A percentile compares a stretch with the other conserved stretches of the same genome.
Conservation (phyloP, 202 grass and related monocot species). For the Hordeum pubiflorum region DNA sequence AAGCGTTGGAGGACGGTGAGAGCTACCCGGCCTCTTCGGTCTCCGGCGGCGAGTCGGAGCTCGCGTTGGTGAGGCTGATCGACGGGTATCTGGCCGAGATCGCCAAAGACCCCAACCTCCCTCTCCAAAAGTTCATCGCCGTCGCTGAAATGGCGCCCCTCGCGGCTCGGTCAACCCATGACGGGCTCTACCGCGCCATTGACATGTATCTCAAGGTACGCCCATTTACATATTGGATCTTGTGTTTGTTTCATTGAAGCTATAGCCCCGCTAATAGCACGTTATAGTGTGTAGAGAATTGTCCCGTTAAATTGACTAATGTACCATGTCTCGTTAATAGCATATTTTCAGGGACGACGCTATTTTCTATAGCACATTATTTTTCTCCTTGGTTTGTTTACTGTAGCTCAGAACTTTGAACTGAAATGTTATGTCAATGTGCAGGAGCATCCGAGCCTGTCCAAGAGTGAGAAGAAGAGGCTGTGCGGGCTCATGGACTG, state of each 20-base stretch:
- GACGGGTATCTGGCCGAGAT: conserved; percentile 73
- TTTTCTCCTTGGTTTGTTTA: no score
- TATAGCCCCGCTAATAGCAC: no score
- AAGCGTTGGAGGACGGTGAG: conserved; percentile 24
- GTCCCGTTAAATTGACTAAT: no score
- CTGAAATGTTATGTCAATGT: not conserved
- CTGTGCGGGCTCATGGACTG: conserved; percentile 87
- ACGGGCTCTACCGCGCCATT: conserved; percentile 78
- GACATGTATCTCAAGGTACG: conserved; percentile 87
- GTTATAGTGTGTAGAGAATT: no score
- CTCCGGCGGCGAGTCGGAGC: conserved; percentile 18
- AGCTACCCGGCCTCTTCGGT: not conserved
- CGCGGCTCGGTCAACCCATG: conserved; percentile 44
- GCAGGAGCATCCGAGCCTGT: conserved; percentile 61
- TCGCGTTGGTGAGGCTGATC: conserved; percentile 51
- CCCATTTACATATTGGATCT: no score
- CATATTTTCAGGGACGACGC: no score
- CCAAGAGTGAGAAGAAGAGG: conserved; percentile 81
- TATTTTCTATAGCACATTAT: no score
- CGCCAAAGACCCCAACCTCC: conserved; percentile 57
- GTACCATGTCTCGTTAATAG: no score
- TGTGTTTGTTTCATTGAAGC: no score
- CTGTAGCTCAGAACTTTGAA: not conserved
- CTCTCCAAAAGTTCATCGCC: conserved; percentile 49
- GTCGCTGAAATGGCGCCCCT: conserved; percentile 53